Conservation (phyloP, 228 moss, liverwort and hornwort species). For the Sphagnum magellanicum region DNA sequence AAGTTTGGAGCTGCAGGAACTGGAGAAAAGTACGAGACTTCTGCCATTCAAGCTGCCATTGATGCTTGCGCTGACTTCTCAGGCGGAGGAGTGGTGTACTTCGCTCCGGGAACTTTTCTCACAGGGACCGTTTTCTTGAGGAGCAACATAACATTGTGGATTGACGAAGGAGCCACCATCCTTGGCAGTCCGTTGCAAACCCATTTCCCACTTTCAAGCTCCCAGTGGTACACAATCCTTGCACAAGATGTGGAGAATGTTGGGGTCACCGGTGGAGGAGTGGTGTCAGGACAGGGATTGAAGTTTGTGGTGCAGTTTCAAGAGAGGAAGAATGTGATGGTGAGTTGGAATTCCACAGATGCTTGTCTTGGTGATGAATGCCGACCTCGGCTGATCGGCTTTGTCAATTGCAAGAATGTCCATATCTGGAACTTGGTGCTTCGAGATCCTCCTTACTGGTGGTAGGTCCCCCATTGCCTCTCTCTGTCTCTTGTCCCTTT, state of each 20-base stretch:
- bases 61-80: constrained; percentile 35
- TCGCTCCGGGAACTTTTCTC: constrained; percentile 59
- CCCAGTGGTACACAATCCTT: constrained; percentile 58
- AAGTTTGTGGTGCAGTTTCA: constrained; percentile 54
- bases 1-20: constrained; percentile 53
- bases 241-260: constrained; percentile 69
- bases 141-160: constrained; percentile 55
- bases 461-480: constrained; percentile 26
- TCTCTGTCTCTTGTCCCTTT: neutral
- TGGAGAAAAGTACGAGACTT: constrained; percentile 48
- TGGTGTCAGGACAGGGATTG: constrained; percentile 63
- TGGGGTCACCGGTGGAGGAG: constrained; percentile 63
- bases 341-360: constrained; percentile 84
- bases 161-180: constrained; percentile 48
- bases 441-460: constrained; percentile 78
- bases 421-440: constrained; percentile 34
- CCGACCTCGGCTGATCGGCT: constrained; percentile 76
- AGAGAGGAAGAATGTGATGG: constrained; percentile 81
- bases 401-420: constrained; percentile 62
- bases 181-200: constrained; percentile 40
- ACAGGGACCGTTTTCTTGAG: constrained; percentile 63
- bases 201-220: constrained; percentile 33
- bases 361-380: constrained; percentile 83
- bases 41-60: constrained; percentile 47
- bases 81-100: constrained; percentile 43